phyloP scores from a whole-genome alignment of 2,329 filamentous ascomycete species.

The Massarina eburnea region DNA sequence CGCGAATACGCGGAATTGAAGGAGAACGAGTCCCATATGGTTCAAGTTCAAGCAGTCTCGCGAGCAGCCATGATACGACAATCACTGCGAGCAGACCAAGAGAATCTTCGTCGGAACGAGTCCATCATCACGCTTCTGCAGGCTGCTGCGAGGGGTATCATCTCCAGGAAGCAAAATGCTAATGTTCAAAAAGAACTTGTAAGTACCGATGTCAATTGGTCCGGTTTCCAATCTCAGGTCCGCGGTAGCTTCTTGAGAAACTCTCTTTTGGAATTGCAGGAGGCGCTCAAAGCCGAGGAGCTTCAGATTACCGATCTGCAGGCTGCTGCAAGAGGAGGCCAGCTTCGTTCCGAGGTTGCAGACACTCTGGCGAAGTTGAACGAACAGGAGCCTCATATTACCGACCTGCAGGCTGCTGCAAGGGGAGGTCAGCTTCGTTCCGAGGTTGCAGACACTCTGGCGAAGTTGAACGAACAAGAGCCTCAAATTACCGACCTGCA shows the following conservation, averaged over 20 bases:
- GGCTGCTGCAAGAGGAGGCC: constrained; percentile 42
- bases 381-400: constrained; percentile 47
- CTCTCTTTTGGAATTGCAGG: constrained; percentile 30
- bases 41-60: constrained; percentile 44
- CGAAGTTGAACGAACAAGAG: constrained; percentile 50
- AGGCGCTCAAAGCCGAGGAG: constrained; percentile 35
- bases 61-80: constrained; percentile 47
- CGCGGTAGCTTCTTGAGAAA: constrained; percentile 43
- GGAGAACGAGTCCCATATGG: constrained; percentile 52
- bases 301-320: constrained; percentile 57
- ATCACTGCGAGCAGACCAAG: constrained; percentile 36
- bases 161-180: constrained; percentile 45
- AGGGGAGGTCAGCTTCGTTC: constrained; percentile 39
- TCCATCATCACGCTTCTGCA: constrained; percentile 59
- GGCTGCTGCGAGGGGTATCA: constrained; percentile 61
- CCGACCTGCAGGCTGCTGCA: constrained; percentile 54
- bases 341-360: constrained; percentile 33
- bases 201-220: constrained; percentile 45
- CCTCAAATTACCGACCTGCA: constrained; percentile 53
- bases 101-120: constrained; percentile 42
- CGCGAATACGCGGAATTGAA: constrained; percentile 36
- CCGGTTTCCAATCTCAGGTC: constrained; percentile 48
- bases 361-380: constrained; percentile 44
- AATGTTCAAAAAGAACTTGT: constrained; percentile 46
- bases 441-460: constrained; percentile 32